Evolutionary conservation across 305 asterid genomes (phyloP).

Genomic region (Rubia peregrina): DNA sequence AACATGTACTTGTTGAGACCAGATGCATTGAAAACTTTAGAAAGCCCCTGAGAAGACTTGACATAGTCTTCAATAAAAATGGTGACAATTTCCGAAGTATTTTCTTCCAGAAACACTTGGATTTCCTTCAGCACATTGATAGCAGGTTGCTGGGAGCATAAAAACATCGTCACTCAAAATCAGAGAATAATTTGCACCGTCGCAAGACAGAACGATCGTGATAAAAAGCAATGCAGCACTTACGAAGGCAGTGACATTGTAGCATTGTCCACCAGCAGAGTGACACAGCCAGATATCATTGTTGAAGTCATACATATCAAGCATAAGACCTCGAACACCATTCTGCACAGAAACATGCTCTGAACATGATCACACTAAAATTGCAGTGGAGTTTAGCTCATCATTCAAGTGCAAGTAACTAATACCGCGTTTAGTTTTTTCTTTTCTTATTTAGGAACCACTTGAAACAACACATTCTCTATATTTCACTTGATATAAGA

Average conservation of each 20-base stretch:
- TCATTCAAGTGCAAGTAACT: not conserved
- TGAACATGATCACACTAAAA: not conserved
- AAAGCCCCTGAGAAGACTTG: conserved; percentile 46
- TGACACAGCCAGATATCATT: conserved; percentile 88
- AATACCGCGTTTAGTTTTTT: not conserved
- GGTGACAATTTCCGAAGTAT: conserved; percentile 63
- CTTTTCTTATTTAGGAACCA: not conserved
- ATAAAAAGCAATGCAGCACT: conserved; percentile 26
- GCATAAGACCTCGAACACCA: conserved; percentile 99
- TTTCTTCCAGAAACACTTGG: conserved; percentile 43
- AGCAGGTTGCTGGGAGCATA: conserved; percentile 68
- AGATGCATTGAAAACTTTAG: conserved; percentile 62
- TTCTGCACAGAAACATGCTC: conserved; percentile 36
- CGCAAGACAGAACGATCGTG: not conserved
- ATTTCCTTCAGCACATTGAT: conserved; percentile 60
- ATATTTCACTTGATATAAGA: not conserved
- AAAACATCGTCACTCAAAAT: not conserved
- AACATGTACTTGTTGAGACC: conserved; percentile 62
- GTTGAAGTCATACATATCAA: conserved; percentile 87
- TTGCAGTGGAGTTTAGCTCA: not conserved
- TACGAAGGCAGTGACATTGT: conserved; percentile 80
- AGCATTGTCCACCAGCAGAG: conserved; percentile 59
- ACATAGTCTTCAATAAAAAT: conserved; percentile 86
- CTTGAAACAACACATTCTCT: not conserved
- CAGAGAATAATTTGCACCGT: not conserved